Conservation (phyloP, 768 basidiomycete genomes). For the Pisolithus microcarpus region DNA sequence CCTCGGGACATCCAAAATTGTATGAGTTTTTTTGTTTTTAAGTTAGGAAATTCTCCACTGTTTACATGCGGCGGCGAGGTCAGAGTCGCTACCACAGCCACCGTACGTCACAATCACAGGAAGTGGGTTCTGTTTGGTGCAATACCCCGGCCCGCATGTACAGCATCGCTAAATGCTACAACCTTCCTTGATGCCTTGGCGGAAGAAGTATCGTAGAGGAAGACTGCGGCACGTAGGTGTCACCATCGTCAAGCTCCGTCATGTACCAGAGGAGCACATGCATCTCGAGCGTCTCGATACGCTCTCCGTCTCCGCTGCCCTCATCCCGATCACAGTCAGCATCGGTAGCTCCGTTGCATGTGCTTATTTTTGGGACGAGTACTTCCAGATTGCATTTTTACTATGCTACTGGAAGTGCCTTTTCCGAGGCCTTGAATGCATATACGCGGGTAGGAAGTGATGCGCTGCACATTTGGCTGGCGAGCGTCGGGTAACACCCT, state of each 20-base stretch:
- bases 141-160: constrained; percentile 24
- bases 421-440: too few relatives aligned
- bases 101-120: constrained; percentile 25
- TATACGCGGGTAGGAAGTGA: too few relatives aligned
- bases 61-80: constrained; percentile 11
- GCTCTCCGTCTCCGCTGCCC: constrained; percentile 20
- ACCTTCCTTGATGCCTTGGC: constrained; percentile 10
- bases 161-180: constrained; percentile 25
- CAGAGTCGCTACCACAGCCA: constrained; percentile 28
- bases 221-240: constrained; percentile 9
- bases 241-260: constrained; percentile 21
- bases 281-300: constrained; percentile 15
- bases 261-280: constrained; percentile 13
- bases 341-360: constrained; percentile 22
- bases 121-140: constrained; percentile 30
- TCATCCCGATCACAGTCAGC: constrained; percentile 26
- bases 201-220: too few relatives aligned
- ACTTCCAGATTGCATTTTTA: too few relatives aligned
- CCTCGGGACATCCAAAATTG: too few relatives aligned
- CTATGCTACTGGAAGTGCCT: too few relatives aligned
- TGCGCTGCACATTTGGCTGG: constrained; percentile 57
- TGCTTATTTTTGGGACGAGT: constrained; percentile 19
- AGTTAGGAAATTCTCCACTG: too few relatives aligned
- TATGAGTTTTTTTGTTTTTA: too few relatives aligned
- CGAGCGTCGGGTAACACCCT: constrained; percentile 62